Conservation (phyloP, 768 basidiomycete genomes). For the Exidia glandulosa region DNA sequence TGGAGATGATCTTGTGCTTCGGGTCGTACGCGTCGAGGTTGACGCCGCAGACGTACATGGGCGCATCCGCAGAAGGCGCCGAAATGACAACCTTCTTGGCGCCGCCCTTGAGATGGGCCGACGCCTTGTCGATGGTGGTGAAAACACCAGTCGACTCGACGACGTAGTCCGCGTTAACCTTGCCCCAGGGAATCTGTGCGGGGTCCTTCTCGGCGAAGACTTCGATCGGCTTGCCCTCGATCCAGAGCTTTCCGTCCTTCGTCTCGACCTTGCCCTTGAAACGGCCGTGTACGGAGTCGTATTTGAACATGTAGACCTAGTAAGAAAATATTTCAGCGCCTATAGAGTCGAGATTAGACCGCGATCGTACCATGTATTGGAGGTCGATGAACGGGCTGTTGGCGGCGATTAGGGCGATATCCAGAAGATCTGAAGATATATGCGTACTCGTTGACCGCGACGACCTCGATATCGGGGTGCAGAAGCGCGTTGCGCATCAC, state of each 20-base stretch:
- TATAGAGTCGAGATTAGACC: background rate
- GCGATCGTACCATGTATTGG: slow-evolving; percentile 87
- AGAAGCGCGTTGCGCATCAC: slow-evolving; percentile 90
- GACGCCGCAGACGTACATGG: slow-evolving; percentile 92
- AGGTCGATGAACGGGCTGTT: slow-evolving; percentile 92
- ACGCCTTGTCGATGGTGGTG: slow-evolving; percentile 91
- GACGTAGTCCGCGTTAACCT: slow-evolving; percentile 79
- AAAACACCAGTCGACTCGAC: slow-evolving; percentile 99
- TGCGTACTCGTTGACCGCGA: slow-evolving; percentile 87
- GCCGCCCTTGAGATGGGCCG: slow-evolving; percentile 91
- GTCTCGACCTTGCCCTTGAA: slow-evolving; percentile 64
- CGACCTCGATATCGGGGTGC: slow-evolving; percentile 64
- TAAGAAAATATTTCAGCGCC: too few relatives aligned
- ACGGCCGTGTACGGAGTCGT: slow-evolving; percentile 85
- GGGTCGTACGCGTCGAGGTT: slow-evolving; percentile 90
- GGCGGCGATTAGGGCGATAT: background rate
- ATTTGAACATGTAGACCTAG: slow-evolving; percentile 98
- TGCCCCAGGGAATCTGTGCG: slow-evolving; percentile 70
- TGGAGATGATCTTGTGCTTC: slow-evolving; percentile 88
- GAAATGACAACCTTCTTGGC: slow-evolving; percentile 99
- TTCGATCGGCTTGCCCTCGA: slow-evolving; percentile 66
- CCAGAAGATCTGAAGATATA: background rate
- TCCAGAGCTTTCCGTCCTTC: slow-evolving; percentile 82
- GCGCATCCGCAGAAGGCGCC: slow-evolving; percentile 93
- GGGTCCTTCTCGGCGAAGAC: slow-evolving; percentile 86